Base-by-base conservation (phyloP, 2,329 filamentous ascomycete genomes). In the Thermomyces lanuginosus region DNA sequence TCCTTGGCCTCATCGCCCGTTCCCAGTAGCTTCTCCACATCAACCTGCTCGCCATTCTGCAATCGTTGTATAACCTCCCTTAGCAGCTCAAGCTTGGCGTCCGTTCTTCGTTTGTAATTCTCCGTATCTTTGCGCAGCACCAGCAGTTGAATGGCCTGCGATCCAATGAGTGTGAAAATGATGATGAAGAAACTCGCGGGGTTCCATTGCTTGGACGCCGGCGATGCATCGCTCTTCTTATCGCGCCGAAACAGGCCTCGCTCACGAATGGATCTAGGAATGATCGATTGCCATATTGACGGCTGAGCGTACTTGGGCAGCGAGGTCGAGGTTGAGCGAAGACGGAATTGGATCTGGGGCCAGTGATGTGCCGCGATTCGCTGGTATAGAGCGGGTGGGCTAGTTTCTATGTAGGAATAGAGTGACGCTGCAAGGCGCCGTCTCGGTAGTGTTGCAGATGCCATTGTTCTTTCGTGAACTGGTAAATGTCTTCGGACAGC, bases 111-210 rank as follows among this genome's bases (percentile, higher is more conserved):
- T 44, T 64, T 70, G 41, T 78, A 84, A 6, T 73, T 70, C 16
- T 66, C 63, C 44, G 74, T 77, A 26, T 84, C 75, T 40, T 78
- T 79, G 42, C 75, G 76, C 42, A 95, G 51, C 18, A 73, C 65
- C 44, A 98, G 76, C 64, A 89, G 79, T 43, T 93, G 80, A 41
- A 98, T 93, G 8, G 86, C 80, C 64, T 93, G 92, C 35, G 82
- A 92, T 3, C 91, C 91, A 37, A 95, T 86, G 36, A 95, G 65
- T 21, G 83, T 61, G 44, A 83, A 83, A 36, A 86, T 80, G 41
- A 74, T 61, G 39, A 86, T 80, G 50, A 75, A 89, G 44, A 82
- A 86, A 0, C 75, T 83, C 11, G 77, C 77, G 2, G 80, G 78
- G 40, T 86, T 86, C 73, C 76, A 80, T 39, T 72, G 68, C 44